Percentiles rank a stretch among this genome's conserved stretches.
Evolutionary conservation across 192 early-diverging fungal genomes (phyloP).

Genomic region (Rhizophagus prolifer): DNA sequence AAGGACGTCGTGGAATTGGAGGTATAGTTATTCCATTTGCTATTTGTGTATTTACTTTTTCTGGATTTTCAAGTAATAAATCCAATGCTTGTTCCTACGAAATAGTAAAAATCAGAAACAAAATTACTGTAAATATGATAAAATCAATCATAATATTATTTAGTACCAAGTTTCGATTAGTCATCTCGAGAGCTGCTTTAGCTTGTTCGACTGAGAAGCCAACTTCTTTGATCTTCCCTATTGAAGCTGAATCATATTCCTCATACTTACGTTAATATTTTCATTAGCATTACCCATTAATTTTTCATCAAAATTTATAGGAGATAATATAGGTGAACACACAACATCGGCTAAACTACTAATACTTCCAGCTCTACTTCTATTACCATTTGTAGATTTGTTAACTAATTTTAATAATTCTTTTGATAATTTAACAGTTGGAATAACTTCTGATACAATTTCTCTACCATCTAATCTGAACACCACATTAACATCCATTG

Average conservation of each 20-base stretch:
- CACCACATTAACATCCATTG: background rate
- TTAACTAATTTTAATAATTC: background rate
- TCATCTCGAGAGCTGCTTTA: slow-evolving; percentile 55
- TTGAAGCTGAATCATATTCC: slow-evolving; percentile 33
- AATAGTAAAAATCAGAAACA: background rate
- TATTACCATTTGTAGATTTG: background rate
- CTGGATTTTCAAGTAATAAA: slow-evolving; percentile 59
- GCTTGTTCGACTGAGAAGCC: slow-evolving; percentile 64
- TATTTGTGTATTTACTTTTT: slow-evolving; percentile 48
- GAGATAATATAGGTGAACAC: background rate
- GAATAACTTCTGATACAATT: slow-evolving; percentile 47
- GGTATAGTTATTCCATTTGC: slow-evolving; percentile 24
- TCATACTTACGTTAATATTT: background rate
- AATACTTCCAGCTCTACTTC: background rate
- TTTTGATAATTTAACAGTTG: slow-evolving; percentile 1
- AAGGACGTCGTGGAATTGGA: slow-evolving; percentile 30
- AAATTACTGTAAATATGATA: background rate
- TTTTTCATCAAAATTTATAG: background rate
- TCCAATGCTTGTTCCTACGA: slow-evolving; percentile 56
- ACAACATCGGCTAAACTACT: background rate
- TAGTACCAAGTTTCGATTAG: slow-evolving; percentile 53
- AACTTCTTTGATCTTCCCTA: slow-evolving; percentile 56
- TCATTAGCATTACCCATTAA: background rate
- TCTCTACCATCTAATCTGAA: slow-evolving; percentile 49
- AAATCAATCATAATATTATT: background rate